Evolutionary conservation across 1,139 yeast genomes (phyloP).

Genomic region (Yamadazyma triangularis): DNA sequence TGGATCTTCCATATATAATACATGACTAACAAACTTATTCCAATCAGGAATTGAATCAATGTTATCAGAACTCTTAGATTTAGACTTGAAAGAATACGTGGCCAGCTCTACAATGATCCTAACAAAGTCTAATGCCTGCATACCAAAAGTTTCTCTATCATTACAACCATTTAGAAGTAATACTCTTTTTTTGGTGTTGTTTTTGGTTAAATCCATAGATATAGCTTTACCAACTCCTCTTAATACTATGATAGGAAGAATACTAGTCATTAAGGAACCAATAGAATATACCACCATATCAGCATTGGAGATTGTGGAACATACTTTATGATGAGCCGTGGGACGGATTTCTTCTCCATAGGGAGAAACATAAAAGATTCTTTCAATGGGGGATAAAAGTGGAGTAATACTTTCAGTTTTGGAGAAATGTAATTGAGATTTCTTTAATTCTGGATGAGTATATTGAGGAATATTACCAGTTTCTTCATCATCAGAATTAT

Average conservation of each 20-base stretch:
- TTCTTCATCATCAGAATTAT: slow-evolving; percentile 28
- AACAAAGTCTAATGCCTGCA: slow-evolving; percentile 58
- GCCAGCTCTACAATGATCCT: slow-evolving; percentile 50
- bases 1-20: slow-evolving; percentile 46
- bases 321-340: slow-evolving; percentile 61
- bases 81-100: slow-evolving; percentile 27
- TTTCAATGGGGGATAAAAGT: slow-evolving; percentile 66
- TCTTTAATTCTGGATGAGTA: slow-evolving; percentile 72
- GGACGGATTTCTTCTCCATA: slow-evolving; percentile 89
- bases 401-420: slow-evolving; percentile 53
- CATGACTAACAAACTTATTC: slow-evolving; percentile 50
- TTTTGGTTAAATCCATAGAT: slow-evolving; percentile 22
- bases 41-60: slow-evolving; percentile 18
- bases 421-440: slow-evolving; percentile 70
- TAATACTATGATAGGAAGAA: slow-evolving; percentile 69
- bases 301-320: slow-evolving; percentile 46
- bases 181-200: slow-evolving; percentile 38
- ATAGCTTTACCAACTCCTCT: slow-evolving; percentile 68
- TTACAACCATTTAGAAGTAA: slow-evolving; percentile 64
- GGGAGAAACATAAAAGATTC: slow-evolving; percentile 79
- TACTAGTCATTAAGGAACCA: slow-evolving; percentile 85
- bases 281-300: slow-evolving; percentile 70
- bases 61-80: slow-evolving; percentile 3
- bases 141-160: slow-evolving; percentile 74
- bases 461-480: slow-evolving; percentile 67